These are phyloP conservation scores for Pseudotsuga menziesii DNA, from an alignment of 75 land plant species.

Conservation along the genomic window DNA sequence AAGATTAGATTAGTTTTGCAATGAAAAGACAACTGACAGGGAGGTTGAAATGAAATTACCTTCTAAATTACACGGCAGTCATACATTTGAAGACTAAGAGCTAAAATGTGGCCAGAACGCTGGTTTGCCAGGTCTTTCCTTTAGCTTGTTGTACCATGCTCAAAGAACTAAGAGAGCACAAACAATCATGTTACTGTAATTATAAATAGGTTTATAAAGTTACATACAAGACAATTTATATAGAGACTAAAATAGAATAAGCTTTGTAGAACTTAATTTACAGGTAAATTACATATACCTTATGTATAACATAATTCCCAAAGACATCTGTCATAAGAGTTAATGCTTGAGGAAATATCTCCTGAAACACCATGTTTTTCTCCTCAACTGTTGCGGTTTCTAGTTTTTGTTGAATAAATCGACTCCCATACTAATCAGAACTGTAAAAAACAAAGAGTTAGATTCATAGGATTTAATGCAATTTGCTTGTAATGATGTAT, in stretches of 20 bases:
- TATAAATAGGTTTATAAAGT: not conserved
- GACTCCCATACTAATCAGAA: constrained; percentile 96
- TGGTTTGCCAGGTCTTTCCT: constrained; percentile 72
- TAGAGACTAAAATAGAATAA: not conserved
- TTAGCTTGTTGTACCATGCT: constrained; percentile 81
- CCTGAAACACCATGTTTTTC: constrained; percentile 79
- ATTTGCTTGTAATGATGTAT: not conserved
- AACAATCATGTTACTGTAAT: constrained; percentile 1
- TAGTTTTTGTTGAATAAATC: constrained; percentile 96
- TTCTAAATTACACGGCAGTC: constrained; percentile 97
- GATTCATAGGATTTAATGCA: not conserved
- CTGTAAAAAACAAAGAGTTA: constrained; percentile 31
- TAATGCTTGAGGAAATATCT: constrained; percentile 83
- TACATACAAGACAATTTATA: not conserved
- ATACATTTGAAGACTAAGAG: constrained; percentile 94
- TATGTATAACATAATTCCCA: constrained; percentile 98
- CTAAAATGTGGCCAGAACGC: constrained; percentile 69
- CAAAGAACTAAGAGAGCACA: constrained; percentile 71
- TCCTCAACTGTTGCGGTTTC: constrained; percentile 89
- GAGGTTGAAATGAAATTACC: constrained; percentile 38
- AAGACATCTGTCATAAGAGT: constrained; percentile 97
- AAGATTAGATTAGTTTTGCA: constrained; percentile 2
- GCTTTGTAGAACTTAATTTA: not conserved
- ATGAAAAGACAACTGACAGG: not conserved
- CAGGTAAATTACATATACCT: constrained; percentile 39